Conservation (phyloP, 2,329 filamentous ascomycete species). For the Colletotrichum camelliae region DNA sequence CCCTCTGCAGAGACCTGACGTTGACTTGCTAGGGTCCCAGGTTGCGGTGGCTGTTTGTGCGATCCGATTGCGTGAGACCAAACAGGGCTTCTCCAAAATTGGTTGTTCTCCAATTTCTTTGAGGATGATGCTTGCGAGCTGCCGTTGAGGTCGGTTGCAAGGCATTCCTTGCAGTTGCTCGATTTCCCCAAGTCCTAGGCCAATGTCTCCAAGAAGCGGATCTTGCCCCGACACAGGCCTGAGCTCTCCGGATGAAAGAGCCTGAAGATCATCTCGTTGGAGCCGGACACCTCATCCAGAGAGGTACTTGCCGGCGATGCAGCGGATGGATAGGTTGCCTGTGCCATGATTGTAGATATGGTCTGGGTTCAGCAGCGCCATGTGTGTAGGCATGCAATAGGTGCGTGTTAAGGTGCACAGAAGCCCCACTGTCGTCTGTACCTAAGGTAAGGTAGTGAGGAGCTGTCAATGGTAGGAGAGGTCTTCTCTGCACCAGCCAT, state of each 20-base stretch:
- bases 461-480: constrained; percentile 14
- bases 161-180: background rate
- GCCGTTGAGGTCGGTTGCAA: background rate
- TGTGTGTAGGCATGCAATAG: background rate
- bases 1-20: background rate
- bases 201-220: background rate
- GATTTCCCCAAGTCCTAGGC: background rate
- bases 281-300: background rate
- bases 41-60: background rate
- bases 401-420: background rate
- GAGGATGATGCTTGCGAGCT: background rate
- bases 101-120: constrained; percentile 3
- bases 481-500: constrained; percentile 33
- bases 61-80: constrained; percentile 3
- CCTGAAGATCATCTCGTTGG: background rate
- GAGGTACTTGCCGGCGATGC: background rate
- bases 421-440: constrained; percentile 10
- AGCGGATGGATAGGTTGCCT: background rate
- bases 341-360: background rate
- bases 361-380: background rate
- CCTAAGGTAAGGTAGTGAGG: constrained; percentile 21
- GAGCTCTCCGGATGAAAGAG: background rate
- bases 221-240: background rate
- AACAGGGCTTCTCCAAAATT: constrained; percentile 10
- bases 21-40: background rate